Base-by-base conservation (phyloP, 163 green algal genomes). In the Prototheca wickerhamii region DNA sequence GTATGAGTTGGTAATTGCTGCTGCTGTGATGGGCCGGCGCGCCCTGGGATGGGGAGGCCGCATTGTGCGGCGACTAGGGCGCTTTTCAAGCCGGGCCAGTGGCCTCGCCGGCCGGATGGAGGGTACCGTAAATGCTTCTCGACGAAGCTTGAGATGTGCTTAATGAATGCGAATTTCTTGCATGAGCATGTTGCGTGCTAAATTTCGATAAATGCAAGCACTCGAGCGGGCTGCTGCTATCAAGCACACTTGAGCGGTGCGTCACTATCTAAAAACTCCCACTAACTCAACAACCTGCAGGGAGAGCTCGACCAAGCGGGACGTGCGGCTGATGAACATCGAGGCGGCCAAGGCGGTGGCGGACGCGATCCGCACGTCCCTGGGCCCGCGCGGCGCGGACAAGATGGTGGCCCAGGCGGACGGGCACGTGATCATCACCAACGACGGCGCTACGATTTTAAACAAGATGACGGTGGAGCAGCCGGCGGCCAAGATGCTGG, bases 401-500 rank as follows among this genome's bases (percentile, higher is more conserved):
- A 98, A 99, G 71, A 98, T 99, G 93, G 88, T 99, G 12, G 84
- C 79, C 5, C 78, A 89, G 46, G 77, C 88, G 1, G 86, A 91
- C 35, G 92, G 92, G 1, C 87, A 96, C 64, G 91, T 99, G 15
- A 92, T 98, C 68, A 99, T 99, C 73, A 98, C 93, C 32, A 99
- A 99, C 72, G 93, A 99, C 70, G 93, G 93, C 4, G 93, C 93
- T 3, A 99, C 93, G 12, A 98, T 99, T 58, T 76, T 99, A 20
- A 91, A 98, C 62, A 96, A 95, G 72, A 96, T 98, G 92, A 82
- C 80, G 0, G 90, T 98, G 23, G 83, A 81, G 59, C 91, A 98
- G 77, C 93, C 93, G 20, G 93, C 93, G 33, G 93, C 93, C 28
- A 99, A 99, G 72, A 99, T 98, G 93, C 84, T 99, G 7, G 93